Evolutionary conservation across 345 rosid genomes (phyloP).

Genomic region (Nasturtium officinale): DNA sequence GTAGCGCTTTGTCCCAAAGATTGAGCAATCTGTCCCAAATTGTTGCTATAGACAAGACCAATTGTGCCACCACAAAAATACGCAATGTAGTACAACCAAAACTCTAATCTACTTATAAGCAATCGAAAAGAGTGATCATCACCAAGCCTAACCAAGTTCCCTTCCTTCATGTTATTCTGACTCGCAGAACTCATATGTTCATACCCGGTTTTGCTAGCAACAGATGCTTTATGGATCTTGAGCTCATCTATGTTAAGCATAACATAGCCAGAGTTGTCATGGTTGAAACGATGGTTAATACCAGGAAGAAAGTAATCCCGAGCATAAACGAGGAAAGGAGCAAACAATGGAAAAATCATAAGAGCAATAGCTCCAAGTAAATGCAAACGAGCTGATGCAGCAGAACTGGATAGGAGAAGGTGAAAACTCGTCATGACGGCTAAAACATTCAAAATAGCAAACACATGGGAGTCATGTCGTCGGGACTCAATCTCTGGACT

Average conservation of each 20-base stretch:
- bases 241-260: conserved; percentile 53
- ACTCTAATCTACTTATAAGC: conserved; percentile 63
- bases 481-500: conserved; percentile 34
- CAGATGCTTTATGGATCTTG: conserved; percentile 54
- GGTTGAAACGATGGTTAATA: conserved; percentile 29
- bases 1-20: conserved; percentile 58
- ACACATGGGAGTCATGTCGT: conserved; percentile 52
- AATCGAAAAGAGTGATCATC: conserved; percentile 66
- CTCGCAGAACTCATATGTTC: conserved; percentile 25
- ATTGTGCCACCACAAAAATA: conserved; percentile 83
- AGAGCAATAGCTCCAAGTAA: conserved; percentile 58
- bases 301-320: conserved; percentile 49
- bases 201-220: conserved; percentile 23
- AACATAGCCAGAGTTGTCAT: conserved; percentile 46
- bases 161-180: conserved; percentile 31
- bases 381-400: conserved; percentile 53
- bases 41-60: conserved; percentile 84
- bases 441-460: conserved; percentile 54
- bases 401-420: conserved; percentile 59
- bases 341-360: conserved; percentile 56
- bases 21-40: conserved; percentile 79
- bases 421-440: conserved; percentile 73
- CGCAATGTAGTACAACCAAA: conserved; percentile 75
- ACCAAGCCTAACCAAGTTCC: conserved; percentile 58
- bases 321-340: conserved; percentile 63